phyloP scores from a whole-genome alignment of 2,329 filamentous ascomycete genomes.

The Purpureocillium lavendulum region DNA sequence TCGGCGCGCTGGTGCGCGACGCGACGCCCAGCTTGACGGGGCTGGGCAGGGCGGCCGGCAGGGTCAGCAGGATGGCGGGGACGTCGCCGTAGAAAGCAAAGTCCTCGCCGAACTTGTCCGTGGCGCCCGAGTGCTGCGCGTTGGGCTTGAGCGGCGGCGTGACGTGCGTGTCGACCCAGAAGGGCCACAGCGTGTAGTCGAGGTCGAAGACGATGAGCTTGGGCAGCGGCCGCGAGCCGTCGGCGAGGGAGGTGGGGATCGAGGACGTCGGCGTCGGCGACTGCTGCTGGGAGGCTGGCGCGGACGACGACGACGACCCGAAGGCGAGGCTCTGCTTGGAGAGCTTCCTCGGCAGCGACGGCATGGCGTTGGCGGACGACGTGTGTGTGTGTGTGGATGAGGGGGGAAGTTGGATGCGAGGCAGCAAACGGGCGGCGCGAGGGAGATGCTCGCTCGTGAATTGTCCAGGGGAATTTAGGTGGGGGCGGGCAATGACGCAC shows the following conservation, averaged over 20 bases:
- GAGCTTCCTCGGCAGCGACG: constrained; percentile 22
- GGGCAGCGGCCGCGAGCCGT: constrained; percentile 59
- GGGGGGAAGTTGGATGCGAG: too few relatives aligned
- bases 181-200: constrained; percentile 98
- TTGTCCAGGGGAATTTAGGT: too few relatives aligned
- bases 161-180: constrained; percentile 95
- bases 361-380: too few relatives aligned
- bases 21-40: constrained; percentile 58
- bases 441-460: too few relatives aligned
- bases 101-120: constrained; percentile 53
- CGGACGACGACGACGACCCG: constrained; percentile 6
- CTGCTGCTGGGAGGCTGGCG: background rate
- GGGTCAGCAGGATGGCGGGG: constrained; percentile 55
- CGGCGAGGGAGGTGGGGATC: constrained; percentile 35
- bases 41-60: constrained; percentile 23
- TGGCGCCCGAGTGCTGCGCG: constrained; percentile 30
- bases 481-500: too few relatives aligned
- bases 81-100: constrained; percentile 67
- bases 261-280: constrained; percentile 1
- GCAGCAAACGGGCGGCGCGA: too few relatives aligned
- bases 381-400: too few relatives aligned
- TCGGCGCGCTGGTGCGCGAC: constrained; percentile 71
- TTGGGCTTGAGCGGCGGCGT: constrained; percentile 57
- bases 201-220: constrained; percentile 87
- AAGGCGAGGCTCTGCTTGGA: constrained; percentile 12